Base-by-base conservation (phyloP, 2,329 filamentous ascomycete species). In the Cercospora zeina region DNA sequence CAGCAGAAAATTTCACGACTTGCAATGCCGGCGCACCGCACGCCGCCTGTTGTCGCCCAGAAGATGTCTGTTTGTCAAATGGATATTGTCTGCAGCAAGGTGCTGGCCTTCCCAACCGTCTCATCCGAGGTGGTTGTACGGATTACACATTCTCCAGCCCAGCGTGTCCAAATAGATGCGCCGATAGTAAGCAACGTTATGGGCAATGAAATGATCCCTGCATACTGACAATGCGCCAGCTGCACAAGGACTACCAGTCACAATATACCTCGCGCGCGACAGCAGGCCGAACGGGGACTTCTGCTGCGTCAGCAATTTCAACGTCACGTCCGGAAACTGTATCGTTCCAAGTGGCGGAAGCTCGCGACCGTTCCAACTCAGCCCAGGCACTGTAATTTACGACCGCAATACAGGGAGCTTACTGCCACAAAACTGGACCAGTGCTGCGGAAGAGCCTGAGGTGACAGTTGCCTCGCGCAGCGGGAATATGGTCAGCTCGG, bases 231-330 rank as follows among this genome's bases (percentile, higher is more conserved):
- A 10, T 9, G 10, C 5, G 1, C 21, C 21, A 37, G 49, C 57
- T 31, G 54, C 56, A 13, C 54, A 39, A 21, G 37, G n/a, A 33
- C 37, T 33, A 4, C 14, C 62, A 7, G 45, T 67, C 8, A 36
- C 61, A 11, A 53, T 67, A 13, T 67, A 54, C 53, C 53, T 62
- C 11, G 65, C 65, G 3, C 55, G 59, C 58, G 65, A 65, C 21
- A 30, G 13, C 21, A 33, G 47, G 5, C 54, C 56, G 30, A 62
- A 65, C 31, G 65, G 65, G 24, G 34, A 61, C 30, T 67, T 65
- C 39, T 67, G 65, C 51, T 67, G 65, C 53, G 36, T 39, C 10
- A 21, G 10, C 24, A 54, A 49, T 13, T 67, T 60, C 56, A 65
- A 65, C 39, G 39, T 50, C 5, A 63, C 61, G 11, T 59, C 57